phyloP scores from a whole-genome alignment of 2,329 filamentous ascomycete genomes.

The Talaromyces sp. region DNA sequence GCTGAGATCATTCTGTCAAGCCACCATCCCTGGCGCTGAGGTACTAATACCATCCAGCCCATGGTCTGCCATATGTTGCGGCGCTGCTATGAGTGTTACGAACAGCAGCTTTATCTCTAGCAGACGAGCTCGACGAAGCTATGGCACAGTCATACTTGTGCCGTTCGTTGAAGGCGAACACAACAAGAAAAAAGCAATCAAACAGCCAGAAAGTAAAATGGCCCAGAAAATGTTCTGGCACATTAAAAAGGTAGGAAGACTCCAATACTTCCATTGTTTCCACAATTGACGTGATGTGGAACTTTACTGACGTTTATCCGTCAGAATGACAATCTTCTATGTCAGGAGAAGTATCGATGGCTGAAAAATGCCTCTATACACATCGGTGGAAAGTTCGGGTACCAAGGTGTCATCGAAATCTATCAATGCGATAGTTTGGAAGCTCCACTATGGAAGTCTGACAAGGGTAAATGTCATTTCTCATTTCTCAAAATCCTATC shows the following conservation, averaged over 20 bases:
- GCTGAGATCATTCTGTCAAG: not conserved
- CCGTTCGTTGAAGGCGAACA: not conserved
- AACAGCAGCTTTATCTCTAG: not conserved
- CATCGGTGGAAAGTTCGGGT: not conserved
- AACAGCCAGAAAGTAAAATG: conserved; percentile 4
- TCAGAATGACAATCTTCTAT: not conserved
- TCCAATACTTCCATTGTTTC: not conserved
- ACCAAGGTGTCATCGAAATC: conserved; percentile 4
- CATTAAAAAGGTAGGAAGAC: conserved; percentile 17
- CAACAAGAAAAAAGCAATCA: not conserved
- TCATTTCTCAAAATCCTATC: not conserved
- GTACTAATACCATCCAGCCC: conserved; percentile 10
- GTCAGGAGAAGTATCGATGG: conserved; percentile 8
- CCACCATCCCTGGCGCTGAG: not conserved
- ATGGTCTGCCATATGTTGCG: conserved; percentile 16
- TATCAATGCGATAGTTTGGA: not conserved
- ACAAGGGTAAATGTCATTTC: not conserved
- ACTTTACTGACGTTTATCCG: not conserved
- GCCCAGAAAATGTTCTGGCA: conserved; percentile 19
- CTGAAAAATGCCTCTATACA: not conserved
- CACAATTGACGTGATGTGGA: not conserved
- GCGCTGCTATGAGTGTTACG: conserved; percentile 3
- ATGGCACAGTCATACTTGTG: not conserved
- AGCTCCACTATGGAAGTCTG: conserved; percentile 2
- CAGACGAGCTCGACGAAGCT: conserved; percentile 4